A percentile compares a stretch with the other conserved stretches of the same genome.
These are phyloP conservation scores for Phytophthora cactorum DNA, from an alignment of 352 stramenopile genomes.

Conservation along the genomic window DNA sequence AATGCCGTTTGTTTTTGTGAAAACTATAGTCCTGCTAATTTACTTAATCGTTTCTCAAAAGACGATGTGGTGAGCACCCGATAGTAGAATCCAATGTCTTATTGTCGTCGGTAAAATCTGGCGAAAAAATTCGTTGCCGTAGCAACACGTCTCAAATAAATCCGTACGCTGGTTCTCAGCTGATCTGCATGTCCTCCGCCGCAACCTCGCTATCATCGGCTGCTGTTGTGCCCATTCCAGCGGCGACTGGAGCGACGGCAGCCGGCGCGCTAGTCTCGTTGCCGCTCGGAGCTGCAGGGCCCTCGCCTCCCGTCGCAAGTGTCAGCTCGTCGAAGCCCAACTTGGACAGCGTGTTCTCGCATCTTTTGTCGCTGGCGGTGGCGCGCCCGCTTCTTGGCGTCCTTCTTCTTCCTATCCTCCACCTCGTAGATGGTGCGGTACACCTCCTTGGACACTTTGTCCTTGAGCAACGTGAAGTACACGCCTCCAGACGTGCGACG, in stretches of 20 bases:
- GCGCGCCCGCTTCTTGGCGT: slow-evolving; percentile 62
- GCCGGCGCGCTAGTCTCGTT: slow-evolving; percentile 1
- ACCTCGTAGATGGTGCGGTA: slow-evolving; percentile 83
- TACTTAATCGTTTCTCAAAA: not conserved
- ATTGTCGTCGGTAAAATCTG: not conserved
- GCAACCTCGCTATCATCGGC: slow-evolving; percentile 41
- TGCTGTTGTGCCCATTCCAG: slow-evolving; percentile 9
- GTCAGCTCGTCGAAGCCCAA: slow-evolving; percentile 62
- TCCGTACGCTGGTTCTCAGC: slow-evolving; percentile 9
- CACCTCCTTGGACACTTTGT: slow-evolving; percentile 64
- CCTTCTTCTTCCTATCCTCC: slow-evolving; percentile 78
- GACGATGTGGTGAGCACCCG: not conserved
- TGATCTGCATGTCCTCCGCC: slow-evolving; percentile 38
- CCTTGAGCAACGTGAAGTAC: slow-evolving; percentile 72
- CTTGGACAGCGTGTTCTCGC: slow-evolving; percentile 64
- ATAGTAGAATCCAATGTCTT: not conserved
- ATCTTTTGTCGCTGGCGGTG: slow-evolving; percentile 59
- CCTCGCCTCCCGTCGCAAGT: slow-evolving; percentile 22
- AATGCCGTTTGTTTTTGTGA: no score
- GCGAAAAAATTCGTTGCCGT: not conserved
- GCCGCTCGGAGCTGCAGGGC: not conserved
- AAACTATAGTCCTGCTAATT: no score
- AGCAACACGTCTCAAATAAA: slow-evolving; percentile 14
- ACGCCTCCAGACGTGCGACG: slow-evolving; percentile 76
- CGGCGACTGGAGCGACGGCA: slow-evolving; percentile 15